Evolutionary conservation across 352 stramenopile genomes (phyloP), one percentile per base, ranked within the genome.

Genomic region (Globisporangium okanoganense): DNA sequence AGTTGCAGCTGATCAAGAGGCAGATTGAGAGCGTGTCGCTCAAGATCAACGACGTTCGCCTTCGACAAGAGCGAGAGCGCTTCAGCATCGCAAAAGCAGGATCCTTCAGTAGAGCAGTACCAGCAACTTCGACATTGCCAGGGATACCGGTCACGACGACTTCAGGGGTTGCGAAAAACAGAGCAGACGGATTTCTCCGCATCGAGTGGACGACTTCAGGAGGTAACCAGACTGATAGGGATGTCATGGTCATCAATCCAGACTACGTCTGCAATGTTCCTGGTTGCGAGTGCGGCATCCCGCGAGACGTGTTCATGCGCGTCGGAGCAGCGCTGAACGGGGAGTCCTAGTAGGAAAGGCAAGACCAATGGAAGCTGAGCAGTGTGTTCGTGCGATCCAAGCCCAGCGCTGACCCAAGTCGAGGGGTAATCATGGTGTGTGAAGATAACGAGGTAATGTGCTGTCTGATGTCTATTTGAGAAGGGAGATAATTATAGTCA

Each of bases 221-320:
- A 16, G 22, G 20, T 0, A 38, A 38, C 6, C 52, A 58, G 12
- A 38, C 16, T 5, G 22, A 41, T 20, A 47, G 6, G 12, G 24
- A 44, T 27, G 14, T 58, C 27, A 18, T 25, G 22, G 12, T 64
- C 53, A 22, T 38, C 20, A 31, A 54, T 12, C 25, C 52, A 5
- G 62, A 62, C 1, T 78, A 64, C 47, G 77, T 89, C 8, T 89
- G 79, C 59, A 77, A 82, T 62, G 70, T 81, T 4, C 65, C 73
- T 16, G 77, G 73, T 2, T 89, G 77, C 45, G 56, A 25, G 12
- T 89, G 79, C 22, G 79, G 75, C 4, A 83, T 89, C 41, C 77
- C 79, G 35, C 73, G 79, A 25, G 69, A 87, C 55, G 79, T 89
- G 16, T 87, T 87, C 36, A 52, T 81, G 16, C 75, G 79, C 14